Percentiles rank a stretch among this genome's conserved stretches.
These are phyloP conservation scores for Penicillium expansum DNA, from an alignment of 2,329 filamentous ascomycete species.

Conservation along the genomic window DNA sequence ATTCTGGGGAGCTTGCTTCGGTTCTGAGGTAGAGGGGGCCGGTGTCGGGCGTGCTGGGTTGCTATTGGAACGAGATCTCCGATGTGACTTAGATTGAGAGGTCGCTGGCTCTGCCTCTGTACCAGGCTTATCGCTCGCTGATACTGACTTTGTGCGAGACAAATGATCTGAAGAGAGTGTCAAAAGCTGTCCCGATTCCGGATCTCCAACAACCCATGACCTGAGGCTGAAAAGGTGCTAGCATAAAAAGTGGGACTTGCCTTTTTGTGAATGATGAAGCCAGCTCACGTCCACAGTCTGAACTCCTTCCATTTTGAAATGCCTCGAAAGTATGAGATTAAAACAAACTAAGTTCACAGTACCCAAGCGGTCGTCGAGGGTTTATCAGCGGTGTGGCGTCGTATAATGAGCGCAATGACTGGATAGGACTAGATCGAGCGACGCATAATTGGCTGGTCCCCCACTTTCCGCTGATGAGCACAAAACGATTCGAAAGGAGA, in stretches of 20 bases:
- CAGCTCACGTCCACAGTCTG: conserved; percentile 85
- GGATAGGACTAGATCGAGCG: conserved; percentile 22
- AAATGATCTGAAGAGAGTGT: conserved; percentile 30
- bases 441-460: conserved; percentile 26
- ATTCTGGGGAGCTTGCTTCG: conserved; percentile 18
- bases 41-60: conserved; percentile 19
- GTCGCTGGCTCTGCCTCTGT: conserved; percentile 23
- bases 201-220: neutral
- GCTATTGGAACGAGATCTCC: conserved; percentile 24
- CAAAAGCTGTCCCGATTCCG: conserved; percentile 5
- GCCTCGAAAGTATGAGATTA: neutral
- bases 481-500: conserved; percentile 7
- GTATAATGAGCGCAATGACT: conserved; percentile 19
- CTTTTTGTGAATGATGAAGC: conserved; percentile 83
- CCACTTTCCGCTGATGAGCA: conserved; percentile 16
- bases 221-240: neutral
- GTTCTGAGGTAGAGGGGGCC: conserved; percentile 10
- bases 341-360: neutral
- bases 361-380: neutral
- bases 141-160: conserved; percentile 37
- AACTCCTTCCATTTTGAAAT: conserved; percentile 68
- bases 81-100: conserved; percentile 20
- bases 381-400: conserved; percentile 21
- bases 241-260: conserved; percentile 49
- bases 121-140: conserved; percentile 33